A percentile compares a stretch with the other conserved stretches of the same genome.
These are phyloP conservation scores for Fusarium udum DNA, from an alignment of 2,329 filamentous ascomycete genomes.

Conservation along the genomic window DNA sequence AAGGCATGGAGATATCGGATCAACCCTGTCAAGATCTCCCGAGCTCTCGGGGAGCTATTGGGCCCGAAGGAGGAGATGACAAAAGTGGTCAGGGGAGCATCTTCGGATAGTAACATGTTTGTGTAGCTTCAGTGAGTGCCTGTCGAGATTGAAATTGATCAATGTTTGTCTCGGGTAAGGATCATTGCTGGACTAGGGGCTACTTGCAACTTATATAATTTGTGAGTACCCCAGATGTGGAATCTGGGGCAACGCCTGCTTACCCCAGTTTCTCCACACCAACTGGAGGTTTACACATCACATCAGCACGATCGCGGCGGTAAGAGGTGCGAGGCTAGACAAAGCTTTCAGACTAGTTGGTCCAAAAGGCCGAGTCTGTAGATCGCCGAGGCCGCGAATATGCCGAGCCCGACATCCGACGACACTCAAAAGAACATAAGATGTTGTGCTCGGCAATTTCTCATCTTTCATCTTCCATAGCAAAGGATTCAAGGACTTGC, in stretches of 20 bases:
- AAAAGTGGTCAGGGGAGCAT: not conserved
- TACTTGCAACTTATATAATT: not conserved
- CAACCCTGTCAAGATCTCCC: not conserved
- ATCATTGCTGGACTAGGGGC: accelerated
- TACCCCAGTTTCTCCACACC: not conserved
- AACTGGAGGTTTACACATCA: accelerated
- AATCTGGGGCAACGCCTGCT: not conserved
- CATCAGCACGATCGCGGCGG: no score
- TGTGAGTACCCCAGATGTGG: not conserved
- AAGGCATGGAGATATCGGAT: not conserved
- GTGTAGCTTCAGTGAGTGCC: accelerated
- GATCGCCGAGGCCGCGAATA: not conserved
- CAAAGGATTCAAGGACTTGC: no score
- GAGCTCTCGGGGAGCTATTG: not conserved
- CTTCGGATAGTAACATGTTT: not conserved
- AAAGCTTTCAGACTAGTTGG: no score
- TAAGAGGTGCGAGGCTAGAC: no score
- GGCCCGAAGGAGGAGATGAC: not conserved
- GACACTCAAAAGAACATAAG: not conserved
- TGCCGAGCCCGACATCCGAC: not conserved
- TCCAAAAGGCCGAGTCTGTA: not conserved
- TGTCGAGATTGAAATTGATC: accelerated
- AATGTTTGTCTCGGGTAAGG: accelerated
- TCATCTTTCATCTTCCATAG: accelerated
- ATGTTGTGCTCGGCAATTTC: not conserved